Conservation (phyloP, 148 eudicot genomes). For the Pouteria glomerata region DNA sequence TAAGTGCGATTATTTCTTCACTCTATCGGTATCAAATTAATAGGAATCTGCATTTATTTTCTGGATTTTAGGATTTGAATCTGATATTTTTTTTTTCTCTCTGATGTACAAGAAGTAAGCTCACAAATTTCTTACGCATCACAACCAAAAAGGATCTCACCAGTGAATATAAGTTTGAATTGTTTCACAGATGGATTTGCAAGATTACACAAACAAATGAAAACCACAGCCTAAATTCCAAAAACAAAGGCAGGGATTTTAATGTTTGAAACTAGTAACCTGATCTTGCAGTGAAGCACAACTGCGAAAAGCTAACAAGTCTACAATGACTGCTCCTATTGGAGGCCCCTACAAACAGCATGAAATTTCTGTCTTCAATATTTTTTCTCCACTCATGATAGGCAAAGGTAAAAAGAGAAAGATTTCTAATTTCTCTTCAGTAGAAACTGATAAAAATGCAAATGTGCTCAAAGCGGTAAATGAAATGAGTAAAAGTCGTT, state of each 20-base stretch:
- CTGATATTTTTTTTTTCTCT: too few relatives aligned
- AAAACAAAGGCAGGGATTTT: neutral
- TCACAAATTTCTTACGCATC: too few relatives aligned
- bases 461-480: neutral
- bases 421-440: too few relatives aligned
- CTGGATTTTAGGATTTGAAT: too few relatives aligned
- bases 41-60: too few relatives aligned
- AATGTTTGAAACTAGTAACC: conserved; percentile 7
- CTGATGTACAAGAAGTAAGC: too few relatives aligned
- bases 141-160: neutral
- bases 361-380: neutral
- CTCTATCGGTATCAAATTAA: too few relatives aligned
- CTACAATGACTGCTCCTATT: conserved; percentile 6
- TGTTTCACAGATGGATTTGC: neutral
- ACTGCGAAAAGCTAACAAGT: conserved; percentile 4
- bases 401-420: neutral
- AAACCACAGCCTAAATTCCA: conserved; percentile 4
- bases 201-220: neutral
- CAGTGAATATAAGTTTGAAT: neutral
- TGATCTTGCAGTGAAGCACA: conserved; percentile 7
- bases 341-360: conserved; percentile 12
- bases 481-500: too few relatives aligned
- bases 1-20: too few relatives aligned
- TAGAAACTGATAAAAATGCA: neutral
- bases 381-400: neutral